Evolutionary conservation across 2,329 filamentous ascomycete species (phyloP).

Genomic region (Alternaria sp.): DNA sequence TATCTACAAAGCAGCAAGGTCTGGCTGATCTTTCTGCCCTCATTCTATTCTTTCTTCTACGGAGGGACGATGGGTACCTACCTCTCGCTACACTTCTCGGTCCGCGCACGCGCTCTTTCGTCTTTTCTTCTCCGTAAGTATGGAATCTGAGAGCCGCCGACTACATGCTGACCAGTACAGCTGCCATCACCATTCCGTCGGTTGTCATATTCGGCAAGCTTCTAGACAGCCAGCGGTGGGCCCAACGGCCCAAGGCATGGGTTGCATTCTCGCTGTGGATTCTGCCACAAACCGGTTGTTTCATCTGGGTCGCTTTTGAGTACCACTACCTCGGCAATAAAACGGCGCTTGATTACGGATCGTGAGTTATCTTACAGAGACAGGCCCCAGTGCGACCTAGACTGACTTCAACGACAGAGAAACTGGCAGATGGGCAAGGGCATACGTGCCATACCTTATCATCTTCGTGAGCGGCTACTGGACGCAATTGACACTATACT

Average conservation of each 20-base stretch:
- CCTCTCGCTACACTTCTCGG: slow-evolving; percentile 16
- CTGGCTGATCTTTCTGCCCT: slow-evolving; percentile 10
- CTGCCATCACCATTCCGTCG: slow-evolving; percentile 4
- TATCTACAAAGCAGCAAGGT: neutral
- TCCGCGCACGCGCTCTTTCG: slow-evolving; percentile 14
- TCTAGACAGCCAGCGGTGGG: slow-evolving; percentile 6
- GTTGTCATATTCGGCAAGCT: slow-evolving; percentile 12
- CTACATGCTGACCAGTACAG: neutral
- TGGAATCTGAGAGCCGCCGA: too few relatives aligned
- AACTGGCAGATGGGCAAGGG: slow-evolving; percentile 2
- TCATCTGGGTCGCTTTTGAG: slow-evolving; percentile 13
- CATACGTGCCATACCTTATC: slow-evolving; percentile 10
- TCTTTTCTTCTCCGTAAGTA: slow-evolving; percentile 14
- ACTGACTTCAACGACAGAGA: slow-evolving; percentile 2
- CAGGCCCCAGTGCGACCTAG: neutral
- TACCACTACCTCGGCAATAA: slow-evolving; percentile 8
- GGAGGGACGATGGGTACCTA: slow-evolving; percentile 17
- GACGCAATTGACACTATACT: slow-evolving; percentile 14
- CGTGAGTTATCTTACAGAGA: neutral
- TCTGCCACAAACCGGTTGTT: slow-evolving; percentile 6
- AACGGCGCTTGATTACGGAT: slow-evolving; percentile 3
- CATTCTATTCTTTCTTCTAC: slow-evolving; percentile 17
- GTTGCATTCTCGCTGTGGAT: slow-evolving; percentile 7
- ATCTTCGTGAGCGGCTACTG: slow-evolving; percentile 10
- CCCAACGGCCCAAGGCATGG: slow-evolving; percentile 11